Evolutionary conservation across 2,329 filamentous ascomycete species (phyloP).

Genomic region (Cercospora janseana): DNA sequence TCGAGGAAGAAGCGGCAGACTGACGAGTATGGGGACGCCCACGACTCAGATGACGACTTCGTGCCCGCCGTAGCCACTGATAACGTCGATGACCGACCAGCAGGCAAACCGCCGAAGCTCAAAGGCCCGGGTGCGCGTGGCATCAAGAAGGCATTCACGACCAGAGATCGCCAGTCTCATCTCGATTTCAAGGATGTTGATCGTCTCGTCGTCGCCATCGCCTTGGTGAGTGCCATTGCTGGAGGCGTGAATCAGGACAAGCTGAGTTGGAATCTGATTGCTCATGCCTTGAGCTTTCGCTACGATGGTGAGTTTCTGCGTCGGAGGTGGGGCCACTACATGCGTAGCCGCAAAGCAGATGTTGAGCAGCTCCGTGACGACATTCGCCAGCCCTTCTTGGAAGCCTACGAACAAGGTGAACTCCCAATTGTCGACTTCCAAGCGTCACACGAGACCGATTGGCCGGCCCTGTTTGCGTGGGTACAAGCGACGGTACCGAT

Average conservation of each 20-base stretch:
- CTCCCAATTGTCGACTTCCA: constrained; percentile 64
- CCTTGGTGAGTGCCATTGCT: constrained; percentile 35
- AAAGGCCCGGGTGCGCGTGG: constrained; percentile 8
- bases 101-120: constrained; percentile 1
- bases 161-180: constrained; percentile 24
- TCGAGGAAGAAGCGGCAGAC: constrained; percentile 15
- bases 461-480: constrained; percentile 66
- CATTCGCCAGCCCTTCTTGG: constrained; percentile 65
- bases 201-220: constrained; percentile 36
- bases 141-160: constrained; percentile 13
- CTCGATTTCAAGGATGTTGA: constrained; percentile 32
- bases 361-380: constrained; percentile 56
- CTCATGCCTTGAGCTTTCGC: constrained; percentile 41
- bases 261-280: constrained; percentile 44
- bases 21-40: constrained; percentile 6
- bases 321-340: constrained; percentile 39
- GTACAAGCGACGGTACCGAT: constrained; percentile 48
- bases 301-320: constrained; percentile 41
- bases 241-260: constrained; percentile 39
- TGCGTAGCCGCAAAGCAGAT: constrained; percentile 22
- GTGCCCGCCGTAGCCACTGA: constrained; percentile 10
- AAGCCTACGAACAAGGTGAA: constrained; percentile 63
- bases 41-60: constrained; percentile 17
- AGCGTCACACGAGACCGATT: constrained; percentile 64
- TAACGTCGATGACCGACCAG: neutral